Evolutionary conservation across 306 rosid genomes (phyloP).

Genomic region (Castanopsis chinensis): DNA sequence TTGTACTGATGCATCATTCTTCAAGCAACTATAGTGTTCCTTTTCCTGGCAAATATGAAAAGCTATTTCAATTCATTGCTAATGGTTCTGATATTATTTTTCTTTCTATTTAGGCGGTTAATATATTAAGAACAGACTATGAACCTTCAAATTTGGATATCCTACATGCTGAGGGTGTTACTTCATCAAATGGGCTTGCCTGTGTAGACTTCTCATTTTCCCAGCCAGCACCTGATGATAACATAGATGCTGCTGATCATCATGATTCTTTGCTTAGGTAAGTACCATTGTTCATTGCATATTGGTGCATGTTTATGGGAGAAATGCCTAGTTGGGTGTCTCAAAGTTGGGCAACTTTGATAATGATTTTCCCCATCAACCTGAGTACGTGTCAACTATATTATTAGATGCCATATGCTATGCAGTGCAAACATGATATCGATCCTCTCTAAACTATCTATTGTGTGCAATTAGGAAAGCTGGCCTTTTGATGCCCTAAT

Average conservation of each 20-base stretch:
- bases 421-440: background rate
- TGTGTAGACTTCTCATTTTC: conserved; percentile 94
- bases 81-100: conserved; percentile 24
- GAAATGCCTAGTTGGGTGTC: background rate
- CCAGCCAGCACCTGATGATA: conserved; percentile 57
- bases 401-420: background rate
- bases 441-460: background rate
- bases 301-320: conserved; percentile 2
- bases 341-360: background rate
- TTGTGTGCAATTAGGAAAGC: background rate
- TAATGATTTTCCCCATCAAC: background rate
- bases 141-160: conserved; percentile 94
- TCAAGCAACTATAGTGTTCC: conserved; percentile 3
- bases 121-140: conserved; percentile 78
- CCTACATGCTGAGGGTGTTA: conserved; percentile 92
- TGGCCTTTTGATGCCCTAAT: background rate
- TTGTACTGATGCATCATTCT: conserved; percentile 12
- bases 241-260: conserved; percentile 46
- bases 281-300: conserved; percentile 19
- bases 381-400: background rate
- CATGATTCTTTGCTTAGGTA: conserved; percentile 73
- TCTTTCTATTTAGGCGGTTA: conserved; percentile 60
- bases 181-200: conserved; percentile 94
- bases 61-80: conserved; percentile 21
- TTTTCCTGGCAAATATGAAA: conserved; percentile 19